These are phyloP conservation scores for Coniochaeta sp. DNA, from an alignment of 2,329 filamentous ascomycete species.

Conservation along the genomic window DNA sequence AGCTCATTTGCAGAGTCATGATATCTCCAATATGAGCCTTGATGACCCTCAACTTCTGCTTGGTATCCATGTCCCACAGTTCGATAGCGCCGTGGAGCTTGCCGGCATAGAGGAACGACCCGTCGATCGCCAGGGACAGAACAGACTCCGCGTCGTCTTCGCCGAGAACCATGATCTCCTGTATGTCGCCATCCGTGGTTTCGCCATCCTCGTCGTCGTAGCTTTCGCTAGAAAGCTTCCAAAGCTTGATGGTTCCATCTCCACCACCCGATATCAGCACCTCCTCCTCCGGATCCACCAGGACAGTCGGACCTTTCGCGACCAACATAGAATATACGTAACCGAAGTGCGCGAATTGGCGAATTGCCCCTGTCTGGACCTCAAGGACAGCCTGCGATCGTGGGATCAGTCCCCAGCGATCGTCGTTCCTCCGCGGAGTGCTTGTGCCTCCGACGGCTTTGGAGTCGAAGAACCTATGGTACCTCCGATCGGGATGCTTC, in stretches of 20 bases:
- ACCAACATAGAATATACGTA: slow-evolving; percentile 97
- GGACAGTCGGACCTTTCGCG: slow-evolving; percentile 57
- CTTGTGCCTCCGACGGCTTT: slow-evolving; percentile 73
- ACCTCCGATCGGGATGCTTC: slow-evolving; percentile 66
- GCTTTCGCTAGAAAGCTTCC: slow-evolving; percentile 51
- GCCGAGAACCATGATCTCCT: slow-evolving; percentile 60
- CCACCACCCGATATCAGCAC: slow-evolving; percentile 86
- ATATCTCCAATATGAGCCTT: slow-evolving; percentile 75
- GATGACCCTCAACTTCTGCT: slow-evolving; percentile 81
- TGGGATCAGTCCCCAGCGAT: slow-evolving; percentile 47
- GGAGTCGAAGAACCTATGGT: slow-evolving; percentile 90
- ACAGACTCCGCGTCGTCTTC: slow-evolving; percentile 56
- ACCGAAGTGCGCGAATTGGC: slow-evolving; percentile 87
- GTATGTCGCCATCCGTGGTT: slow-evolving; percentile 51
- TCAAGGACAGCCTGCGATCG: slow-evolving; percentile 57
- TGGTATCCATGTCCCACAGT: slow-evolving; percentile 93
- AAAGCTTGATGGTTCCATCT: slow-evolving; percentile 92
- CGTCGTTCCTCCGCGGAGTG: slow-evolving; percentile 63
- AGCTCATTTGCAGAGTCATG: slow-evolving; percentile 78
- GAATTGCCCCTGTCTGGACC: slow-evolving; percentile 72
- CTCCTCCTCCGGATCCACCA: slow-evolving; percentile 67
- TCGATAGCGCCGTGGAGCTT: slow-evolving; percentile 83
- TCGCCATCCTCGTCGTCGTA: slow-evolving; percentile 36
- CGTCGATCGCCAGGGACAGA: slow-evolving; percentile 77
- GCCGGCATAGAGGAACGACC: slow-evolving; percentile 87